These are phyloP conservation scores for Xylaria scruposa DNA, from an alignment of 495 filamentous ascomycete species.

Conservation along the genomic window DNA sequence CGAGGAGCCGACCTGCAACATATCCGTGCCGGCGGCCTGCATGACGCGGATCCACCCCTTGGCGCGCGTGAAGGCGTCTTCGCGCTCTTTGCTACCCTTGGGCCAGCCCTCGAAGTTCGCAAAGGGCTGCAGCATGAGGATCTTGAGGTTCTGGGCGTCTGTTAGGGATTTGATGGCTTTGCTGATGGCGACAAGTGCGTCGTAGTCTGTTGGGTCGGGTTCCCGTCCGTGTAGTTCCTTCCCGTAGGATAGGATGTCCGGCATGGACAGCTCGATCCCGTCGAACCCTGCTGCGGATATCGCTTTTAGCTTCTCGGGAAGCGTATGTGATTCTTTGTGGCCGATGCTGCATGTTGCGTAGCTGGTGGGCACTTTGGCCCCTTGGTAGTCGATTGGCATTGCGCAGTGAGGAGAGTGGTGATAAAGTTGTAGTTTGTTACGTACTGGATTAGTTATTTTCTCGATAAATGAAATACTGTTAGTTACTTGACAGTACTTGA, in stretches of 20 bases:
- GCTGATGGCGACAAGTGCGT: conserved; percentile 58
- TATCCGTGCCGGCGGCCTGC: conserved; percentile 70
- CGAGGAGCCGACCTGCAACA: conserved; percentile 81
- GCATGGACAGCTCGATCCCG: conserved; percentile 77
- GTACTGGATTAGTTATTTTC: background rate
- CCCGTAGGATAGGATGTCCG: conserved; percentile 73
- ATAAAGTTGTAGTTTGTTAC: background rate
- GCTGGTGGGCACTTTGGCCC: conserved; percentile 59
- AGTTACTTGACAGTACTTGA: background rate
- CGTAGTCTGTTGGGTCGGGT: conserved; percentile 62
- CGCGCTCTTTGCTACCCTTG: conserved; percentile 59
- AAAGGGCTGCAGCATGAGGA: conserved; percentile 82
- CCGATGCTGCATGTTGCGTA: conserved; percentile 73
- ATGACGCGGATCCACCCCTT: conserved; percentile 76
- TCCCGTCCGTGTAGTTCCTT: conserved; percentile 54
- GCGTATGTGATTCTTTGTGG: conserved; percentile 54
- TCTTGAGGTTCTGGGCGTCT: conserved; percentile 57
- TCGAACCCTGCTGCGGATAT: conserved; percentile 71
- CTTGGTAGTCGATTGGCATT: conserved; percentile 39
- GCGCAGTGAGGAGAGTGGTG: background rate
- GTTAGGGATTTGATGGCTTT: conserved; percentile 60
- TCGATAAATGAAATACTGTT: background rate
- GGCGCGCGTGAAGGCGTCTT: conserved; percentile 70
- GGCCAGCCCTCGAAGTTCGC: conserved; percentile 82
- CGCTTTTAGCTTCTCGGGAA: conserved; percentile 70